Percentiles rank a stretch among this genome's conserved stretches.
These are phyloP conservation scores for Avicennia marina DNA, from an alignment of 257 asterid genomes.

Conservation along the genomic window DNA sequence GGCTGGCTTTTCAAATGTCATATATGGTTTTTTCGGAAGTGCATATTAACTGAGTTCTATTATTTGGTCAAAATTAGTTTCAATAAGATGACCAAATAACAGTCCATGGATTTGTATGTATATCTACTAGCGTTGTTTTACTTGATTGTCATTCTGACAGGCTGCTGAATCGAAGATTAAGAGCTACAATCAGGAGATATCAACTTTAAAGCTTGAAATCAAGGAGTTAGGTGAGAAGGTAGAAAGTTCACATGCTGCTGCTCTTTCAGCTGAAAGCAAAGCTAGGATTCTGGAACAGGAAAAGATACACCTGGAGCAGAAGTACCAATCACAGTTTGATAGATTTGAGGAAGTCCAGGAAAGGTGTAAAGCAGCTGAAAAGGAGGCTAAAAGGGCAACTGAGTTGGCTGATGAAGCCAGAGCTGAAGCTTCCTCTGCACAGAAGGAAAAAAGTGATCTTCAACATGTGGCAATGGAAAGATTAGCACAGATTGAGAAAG, in stretches of 20 bases:
- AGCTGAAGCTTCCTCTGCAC: slow-evolving; percentile 82
- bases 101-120: not conserved
- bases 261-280: slow-evolving; percentile 66
- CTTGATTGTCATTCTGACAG: slow-evolving; percentile 32
- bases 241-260: slow-evolving; percentile 46
- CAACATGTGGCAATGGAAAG: slow-evolving; percentile 83
- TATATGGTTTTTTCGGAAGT: not conserved
- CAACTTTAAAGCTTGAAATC: slow-evolving; percentile 17
- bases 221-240: slow-evolving; percentile 55
- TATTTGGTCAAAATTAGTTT: not conserved
- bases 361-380: slow-evolving; percentile 83
- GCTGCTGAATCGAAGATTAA: slow-evolving; percentile 82
- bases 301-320: slow-evolving; percentile 60
- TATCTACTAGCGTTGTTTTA: not conserved
- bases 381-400: slow-evolving; percentile 75
- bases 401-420: slow-evolving; percentile 92
- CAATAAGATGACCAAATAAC: not conserved
- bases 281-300: slow-evolving; percentile 76
- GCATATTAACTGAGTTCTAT: not conserved
- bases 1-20: not conserved
- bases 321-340: slow-evolving; percentile 56
- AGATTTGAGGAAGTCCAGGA: slow-evolving; percentile 77
- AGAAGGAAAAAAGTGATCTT: slow-evolving; percentile 64
- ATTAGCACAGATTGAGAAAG: slow-evolving; percentile 72
- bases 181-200: slow-evolving; percentile 66